Conservation (phyloP, 345 rosid species). For the Geranium rotundifolium region DNA sequence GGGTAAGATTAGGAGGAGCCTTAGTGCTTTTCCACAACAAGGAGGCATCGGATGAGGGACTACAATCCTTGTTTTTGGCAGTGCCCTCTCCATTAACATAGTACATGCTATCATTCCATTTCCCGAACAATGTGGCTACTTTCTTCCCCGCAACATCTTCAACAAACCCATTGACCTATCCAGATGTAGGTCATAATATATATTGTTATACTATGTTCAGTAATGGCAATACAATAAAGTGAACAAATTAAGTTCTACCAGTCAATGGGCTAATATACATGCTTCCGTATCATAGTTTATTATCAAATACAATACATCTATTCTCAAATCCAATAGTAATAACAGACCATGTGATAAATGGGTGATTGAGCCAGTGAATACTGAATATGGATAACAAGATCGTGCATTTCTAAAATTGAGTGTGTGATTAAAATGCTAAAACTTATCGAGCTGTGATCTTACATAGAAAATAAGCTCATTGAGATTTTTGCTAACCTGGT, state of each 20-base stretch:
- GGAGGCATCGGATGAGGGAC: constrained; percentile 38
- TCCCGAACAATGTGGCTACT: constrained; percentile 73
- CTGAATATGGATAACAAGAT: background rate
- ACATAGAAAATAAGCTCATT: background rate
- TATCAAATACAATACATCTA: too few relatives aligned
- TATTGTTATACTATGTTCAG: background rate
- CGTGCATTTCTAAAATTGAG: background rate
- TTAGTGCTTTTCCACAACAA: constrained; percentile 78
- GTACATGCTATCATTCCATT: constrained; percentile 88
- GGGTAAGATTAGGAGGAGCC: constrained; percentile 65
- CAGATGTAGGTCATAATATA: background rate
- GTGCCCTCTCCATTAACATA: constrained; percentile 42
- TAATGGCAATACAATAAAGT: background rate
- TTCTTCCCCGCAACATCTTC: constrained; percentile 60
- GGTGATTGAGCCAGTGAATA: too few relatives aligned
- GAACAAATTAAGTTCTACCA: background rate
- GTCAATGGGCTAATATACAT: too few relatives aligned
- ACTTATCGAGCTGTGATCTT: background rate
- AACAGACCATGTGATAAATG: too few relatives aligned
- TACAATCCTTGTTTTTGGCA: constrained; percentile 48
- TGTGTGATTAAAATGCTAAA: background rate
- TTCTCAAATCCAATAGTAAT: too few relatives aligned
- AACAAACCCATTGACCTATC: constrained; percentile 78
- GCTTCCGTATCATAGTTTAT: too few relatives aligned
- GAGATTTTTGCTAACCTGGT: constrained; percentile 42